phyloP scores from a whole-genome alignment of 805 yeast species.

The Saturnispora silvae region DNA sequence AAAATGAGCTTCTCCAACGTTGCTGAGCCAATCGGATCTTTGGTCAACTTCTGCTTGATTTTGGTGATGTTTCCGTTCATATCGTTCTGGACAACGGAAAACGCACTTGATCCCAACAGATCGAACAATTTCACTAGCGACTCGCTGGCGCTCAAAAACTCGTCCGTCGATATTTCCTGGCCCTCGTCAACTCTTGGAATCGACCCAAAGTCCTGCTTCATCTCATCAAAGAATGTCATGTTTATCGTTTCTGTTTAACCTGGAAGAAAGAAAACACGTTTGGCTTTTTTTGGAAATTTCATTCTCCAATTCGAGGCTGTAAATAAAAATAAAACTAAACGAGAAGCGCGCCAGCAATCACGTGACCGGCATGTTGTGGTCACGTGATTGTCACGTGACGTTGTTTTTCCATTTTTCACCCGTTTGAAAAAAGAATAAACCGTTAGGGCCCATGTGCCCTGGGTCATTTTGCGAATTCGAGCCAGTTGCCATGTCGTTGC shows the following conservation, averaged over 20 bases:
- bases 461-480: too few relatives aligned
- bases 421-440: too few relatives aligned
- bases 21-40: slow-evolving; percentile 50
- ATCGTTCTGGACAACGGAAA: slow-evolving; percentile 75
- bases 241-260: background rate
- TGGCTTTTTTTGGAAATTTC: too few relatives aligned
- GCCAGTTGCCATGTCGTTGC: slow-evolving; percentile 35
- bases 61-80: slow-evolving; percentile 80
- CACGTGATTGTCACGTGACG: too few relatives aligned
- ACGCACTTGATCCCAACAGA: slow-evolving; percentile 75
- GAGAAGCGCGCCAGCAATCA: too few relatives aligned
- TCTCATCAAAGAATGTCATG: slow-evolving; percentile 58
- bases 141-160: slow-evolving; percentile 75
- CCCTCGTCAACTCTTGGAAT: slow-evolving; percentile 55
- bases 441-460: too few relatives aligned
- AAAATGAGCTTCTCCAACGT: slow-evolving; percentile 72
- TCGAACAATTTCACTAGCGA: slow-evolving; percentile 77
- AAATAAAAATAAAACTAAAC: too few relatives aligned
- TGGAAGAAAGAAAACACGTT: background rate
- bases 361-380: too few relatives aligned
- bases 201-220: slow-evolving; percentile 64
- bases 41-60: slow-evolving; percentile 53
- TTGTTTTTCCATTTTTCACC: too few relatives aligned
- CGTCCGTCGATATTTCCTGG: slow-evolving; percentile 58
- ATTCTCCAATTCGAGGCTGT: too few relatives aligned